Percentiles rank a stretch among this genome's conserved stretches.
Evolutionary conservation across 2,329 filamentous ascomycete species (phyloP).

Genomic region (Ophiostoma sp.): DNA sequence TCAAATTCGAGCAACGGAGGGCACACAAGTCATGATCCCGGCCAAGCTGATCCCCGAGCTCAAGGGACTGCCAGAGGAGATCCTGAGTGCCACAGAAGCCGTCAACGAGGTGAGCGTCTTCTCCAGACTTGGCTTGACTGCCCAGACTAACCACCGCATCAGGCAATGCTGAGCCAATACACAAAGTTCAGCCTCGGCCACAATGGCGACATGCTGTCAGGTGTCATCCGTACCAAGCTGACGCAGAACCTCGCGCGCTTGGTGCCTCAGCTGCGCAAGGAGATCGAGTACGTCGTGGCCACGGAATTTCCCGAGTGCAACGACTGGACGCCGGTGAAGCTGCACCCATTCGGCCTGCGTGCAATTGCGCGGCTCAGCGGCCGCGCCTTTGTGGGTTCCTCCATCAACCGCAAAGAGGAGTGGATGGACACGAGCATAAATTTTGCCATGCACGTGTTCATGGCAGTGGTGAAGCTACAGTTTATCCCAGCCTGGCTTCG

Average conservation of each 20-base stretch:
- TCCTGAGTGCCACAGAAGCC: constrained; percentile 45
- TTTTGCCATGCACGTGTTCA: constrained; percentile 46
- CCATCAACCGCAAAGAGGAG: constrained; percentile 46
- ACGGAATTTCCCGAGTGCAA: constrained; percentile 46
- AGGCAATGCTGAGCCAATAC: constrained; percentile 46
- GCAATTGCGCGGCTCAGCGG: constrained; percentile 50
- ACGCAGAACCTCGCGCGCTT: constrained; percentile 45
- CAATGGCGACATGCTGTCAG: constrained; percentile 42
- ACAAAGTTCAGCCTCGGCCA: constrained; percentile 46
- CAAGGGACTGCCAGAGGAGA: constrained; percentile 45
- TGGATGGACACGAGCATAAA: constrained; percentile 51
- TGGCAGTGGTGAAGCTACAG: constrained; percentile 46
- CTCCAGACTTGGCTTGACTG: too few species aligned
- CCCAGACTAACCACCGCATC: too few species aligned
- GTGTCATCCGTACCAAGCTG: constrained; percentile 43
- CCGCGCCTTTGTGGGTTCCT: constrained; percentile 47
- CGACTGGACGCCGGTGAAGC: constrained; percentile 51
- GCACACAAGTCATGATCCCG: constrained; percentile 44
- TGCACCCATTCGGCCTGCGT: constrained; percentile 48
- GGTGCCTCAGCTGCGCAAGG: constrained; percentile 42
- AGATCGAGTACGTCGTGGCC: constrained; percentile 42
- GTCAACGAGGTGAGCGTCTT: constrained; percentile 36
- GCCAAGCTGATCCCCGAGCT: constrained; percentile 42
- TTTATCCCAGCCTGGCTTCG: constrained; percentile 48
- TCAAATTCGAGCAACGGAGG: constrained; percentile 48